These are phyloP conservation scores for Brassica hybrid DNA, from an alignment of 441 rosid genomes.

Conservation along the genomic window DNA sequence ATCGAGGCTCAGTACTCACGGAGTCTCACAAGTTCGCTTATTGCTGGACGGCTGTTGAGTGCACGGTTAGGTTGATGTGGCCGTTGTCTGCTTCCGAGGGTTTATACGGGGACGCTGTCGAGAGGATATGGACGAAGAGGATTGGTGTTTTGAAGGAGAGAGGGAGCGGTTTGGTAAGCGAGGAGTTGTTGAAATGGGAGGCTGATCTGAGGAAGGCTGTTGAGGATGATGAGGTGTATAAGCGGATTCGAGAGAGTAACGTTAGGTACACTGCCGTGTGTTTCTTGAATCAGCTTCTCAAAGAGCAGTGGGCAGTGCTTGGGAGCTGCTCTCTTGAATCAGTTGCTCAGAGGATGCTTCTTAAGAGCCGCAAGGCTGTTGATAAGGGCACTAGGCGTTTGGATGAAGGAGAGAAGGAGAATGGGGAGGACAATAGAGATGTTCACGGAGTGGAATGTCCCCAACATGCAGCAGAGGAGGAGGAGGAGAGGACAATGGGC, in stretches of 20 bases:
- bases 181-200: slow-evolving; percentile 37
- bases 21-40: slow-evolving; percentile 42
- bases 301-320: slow-evolving; percentile 36
- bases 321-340: slow-evolving; percentile 29
- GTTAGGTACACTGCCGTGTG: slow-evolving; percentile 34
- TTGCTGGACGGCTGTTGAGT: slow-evolving; percentile 39
- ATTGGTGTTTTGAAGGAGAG: slow-evolving; percentile 32
- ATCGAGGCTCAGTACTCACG: background rate
- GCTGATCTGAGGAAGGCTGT: slow-evolving; percentile 32
- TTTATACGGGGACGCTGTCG: slow-evolving; percentile 20
- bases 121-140: slow-evolving; percentile 38
- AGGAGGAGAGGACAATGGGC: slow-evolving; percentile 15
- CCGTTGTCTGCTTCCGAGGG: slow-evolving; percentile 30
- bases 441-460: slow-evolving; percentile 13
- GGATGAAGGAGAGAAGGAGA: slow-evolving; percentile 6
- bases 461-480: slow-evolving; percentile 19
- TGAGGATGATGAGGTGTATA: slow-evolving; percentile 30
- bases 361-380: no score
- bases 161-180: slow-evolving; percentile 26
- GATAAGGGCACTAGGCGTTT: slow-evolving; percentile 14
- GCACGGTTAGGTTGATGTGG: slow-evolving; percentile 40
- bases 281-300: slow-evolving; percentile 30
- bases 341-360: slow-evolving; percentile 1
- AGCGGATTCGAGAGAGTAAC: slow-evolving; percentile 36
- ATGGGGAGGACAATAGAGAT: slow-evolving; percentile 19